Percentiles rank a stretch among this genome's conserved stretches.
Conservation (phyloP, 257 asterid species). For the Solanum clarkiae region DNA sequence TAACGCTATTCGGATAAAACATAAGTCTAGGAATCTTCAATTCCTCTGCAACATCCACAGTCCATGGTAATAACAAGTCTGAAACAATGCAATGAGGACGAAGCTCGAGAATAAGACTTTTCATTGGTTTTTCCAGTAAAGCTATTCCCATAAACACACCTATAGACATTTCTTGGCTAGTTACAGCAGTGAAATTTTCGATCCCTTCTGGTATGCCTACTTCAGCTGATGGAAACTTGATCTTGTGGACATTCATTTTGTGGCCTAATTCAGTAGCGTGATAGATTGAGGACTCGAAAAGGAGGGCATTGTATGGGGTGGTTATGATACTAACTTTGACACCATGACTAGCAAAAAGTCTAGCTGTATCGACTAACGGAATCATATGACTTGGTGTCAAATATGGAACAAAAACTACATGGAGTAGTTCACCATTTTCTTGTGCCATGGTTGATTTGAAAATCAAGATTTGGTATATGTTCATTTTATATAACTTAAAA, state of each 20-base stretch:
- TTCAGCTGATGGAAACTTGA: conserved; percentile 10
- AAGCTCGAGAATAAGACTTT: background rate
- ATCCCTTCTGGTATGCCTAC: conserved; percentile 19
- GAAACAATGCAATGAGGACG: conserved; percentile 15
- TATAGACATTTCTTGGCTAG: background rate
- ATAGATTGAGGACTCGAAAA: background rate
- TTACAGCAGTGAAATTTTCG: conserved; percentile 2
- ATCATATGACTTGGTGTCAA: conserved; percentile 19
- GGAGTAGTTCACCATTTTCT: background rate
- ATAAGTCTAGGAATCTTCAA: conserved; percentile 15
- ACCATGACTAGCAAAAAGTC: conserved; percentile 20
- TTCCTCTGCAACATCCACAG: conserved; percentile 10
- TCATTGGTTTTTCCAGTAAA: conserved; percentile 5
- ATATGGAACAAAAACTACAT: conserved; percentile 14
- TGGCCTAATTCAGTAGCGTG: conserved; percentile 1
- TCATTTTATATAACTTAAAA: background rate
- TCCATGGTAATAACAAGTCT: conserved; percentile 22
- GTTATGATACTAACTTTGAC: conserved; percentile 13
- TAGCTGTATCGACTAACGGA: conserved; percentile 12
- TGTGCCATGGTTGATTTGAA: background rate
- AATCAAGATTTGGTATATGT: background rate
- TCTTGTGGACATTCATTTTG: conserved; percentile 2
- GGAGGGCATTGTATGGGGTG: conserved; percentile 6
- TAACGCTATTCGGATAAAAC: conserved; percentile 2
- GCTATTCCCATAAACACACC: background rate